Base-by-base conservation (phyloP, 306 rosid species). In the Pyrus betulifolia region DNA sequence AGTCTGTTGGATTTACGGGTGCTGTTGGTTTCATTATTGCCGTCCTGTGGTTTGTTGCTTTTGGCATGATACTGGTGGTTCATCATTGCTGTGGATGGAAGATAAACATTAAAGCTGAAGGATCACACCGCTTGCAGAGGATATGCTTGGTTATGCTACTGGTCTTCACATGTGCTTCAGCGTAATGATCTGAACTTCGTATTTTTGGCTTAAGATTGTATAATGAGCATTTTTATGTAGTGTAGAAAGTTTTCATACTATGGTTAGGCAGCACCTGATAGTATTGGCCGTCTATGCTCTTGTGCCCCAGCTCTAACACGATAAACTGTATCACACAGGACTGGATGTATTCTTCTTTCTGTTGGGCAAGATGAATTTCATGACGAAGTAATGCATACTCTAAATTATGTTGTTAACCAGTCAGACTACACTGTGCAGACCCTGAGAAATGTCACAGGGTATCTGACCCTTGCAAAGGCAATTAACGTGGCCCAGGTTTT, bases 1-100 rank as follows among this genome's bases (percentile, higher is more conserved):
- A 96, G 99, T 96, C 99, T 31, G 99, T 96, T 86, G 99, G 93
- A 80, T 96, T 96, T 83, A 96, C 97, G 2, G 99, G 98, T 52
- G 90, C 87, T 0, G 84, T 90, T 69, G 99, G 92, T 78, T 92
- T 96, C 70, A 59, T 92, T 85, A 94, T 96, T 83, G 84, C 99
- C 11, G 31, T 88, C 63, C 64, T 96, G 22, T 96, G 99, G 99
- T 89, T 96, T 76, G 23, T 96, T 80, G 84, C 89, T 38, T 96
- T 96, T 79, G 99, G 97, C 60, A 60, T 87, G 80, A 90, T 93
- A 35, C 93, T 96, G 73, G 66, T 67, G 67, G 74, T 91, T 76
- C 92, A 92, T 84, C 88, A 81, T 46, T 88, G 87, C 85, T 96
- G 96, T 76, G 98, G 97, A 44, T 96, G 99, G 99, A 90, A 86